Evolutionary conservation across 305 asterid species (phyloP), one percentile per base, ranked within the genome.

Genomic region (Fraxinus baroniana): DNA sequence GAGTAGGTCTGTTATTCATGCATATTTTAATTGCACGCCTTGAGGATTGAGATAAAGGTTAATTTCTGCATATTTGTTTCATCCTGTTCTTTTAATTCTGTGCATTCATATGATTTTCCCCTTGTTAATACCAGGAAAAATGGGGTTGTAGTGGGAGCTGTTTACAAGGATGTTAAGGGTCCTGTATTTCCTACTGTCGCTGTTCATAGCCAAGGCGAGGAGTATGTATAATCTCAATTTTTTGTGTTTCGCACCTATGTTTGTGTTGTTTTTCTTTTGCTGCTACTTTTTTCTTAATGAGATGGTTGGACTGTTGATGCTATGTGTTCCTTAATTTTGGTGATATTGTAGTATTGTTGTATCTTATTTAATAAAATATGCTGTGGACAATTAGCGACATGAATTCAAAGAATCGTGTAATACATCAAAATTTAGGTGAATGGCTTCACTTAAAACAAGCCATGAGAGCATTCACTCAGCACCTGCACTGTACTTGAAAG

Each of bases 191-290:
- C 99, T 32, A 96, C 99, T 15, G 92, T 96, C 82, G 93, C 98
- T 60, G 98, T 96, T 81, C 98, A 94, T 86, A 94, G 99, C 92
- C 98, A 90, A 86, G 85, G 89, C 90, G 99, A 96, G 90, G 98
- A 91, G 99, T 96, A 96, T 81, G 98, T 87, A 78, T 78, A 80
- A 80, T 39, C 64, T 80, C 71, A 37, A 46, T 0, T 60, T 77
- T 41, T 32, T 33, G 12, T 71, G 41, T 71, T 71, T 33, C 4
- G 44, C 76, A 32, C 44, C 9, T 71, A 6, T 71, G 20, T 68
- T 55, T 68, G 74, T 64, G 78, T 44, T 73, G 9, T 52, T 18
- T 39, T 32, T 84, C 76, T 71, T 75, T 79, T 55, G 44, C 49
- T 49, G 60, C 52, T 79, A 66, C 46, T 71, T 26, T 77, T 80